Evolutionary conservation across 352 stramenopile genomes (phyloP), one percentile per base, ranked within the genome.

Genomic region (Globisporangium mamillatum): DNA sequence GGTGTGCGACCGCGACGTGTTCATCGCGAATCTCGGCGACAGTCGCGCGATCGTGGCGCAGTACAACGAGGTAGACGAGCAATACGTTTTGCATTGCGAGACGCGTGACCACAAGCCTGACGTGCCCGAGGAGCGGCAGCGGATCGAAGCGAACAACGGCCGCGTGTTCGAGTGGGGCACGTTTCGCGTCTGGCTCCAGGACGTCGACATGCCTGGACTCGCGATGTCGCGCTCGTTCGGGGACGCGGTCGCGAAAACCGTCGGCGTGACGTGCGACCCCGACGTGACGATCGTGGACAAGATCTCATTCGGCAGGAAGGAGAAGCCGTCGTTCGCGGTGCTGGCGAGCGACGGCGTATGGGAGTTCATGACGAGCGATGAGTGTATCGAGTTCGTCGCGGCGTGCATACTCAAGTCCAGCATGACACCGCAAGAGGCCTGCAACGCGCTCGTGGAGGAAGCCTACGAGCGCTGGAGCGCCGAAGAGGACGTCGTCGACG

Each of bases 141-240:
- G 89, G 3, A 95, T 96, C 50, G 74, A 92, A 52, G 71, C 66
- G 3, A 81, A 74, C 34, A 89, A 92, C 57, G 89, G 89, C 34
- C 88, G 89, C 20, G 88, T 96, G 1, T 94, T 94, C 60, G 87
- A 91, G 65, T 94, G 79, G 81, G 89, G 82, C 5, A 84, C 79
- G 20, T 89, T 73, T 63, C 84, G 89, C 22, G 89, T 95, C 14
- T 96, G 89, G 89, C 77, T 96, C 18, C 77, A 93, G 66, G 86
- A 96, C 64, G 78, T 93, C 9, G 84, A 93, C 64, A 91, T 93
- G 81, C 89, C 89, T 4, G 89, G 89, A 9, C 72, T 96, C 12
- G 89, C 86, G 22, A 96, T 96, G 89, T 92, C 84, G 10, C 81
- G 88, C 20, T 93, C 82, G 41, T 86, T 95, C 52, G 89, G 89